These are phyloP conservation scores for Cryptococcus sp. DNA, from an alignment of 1,284 basidiomycete genomes.

Conservation along the genomic window DNA sequence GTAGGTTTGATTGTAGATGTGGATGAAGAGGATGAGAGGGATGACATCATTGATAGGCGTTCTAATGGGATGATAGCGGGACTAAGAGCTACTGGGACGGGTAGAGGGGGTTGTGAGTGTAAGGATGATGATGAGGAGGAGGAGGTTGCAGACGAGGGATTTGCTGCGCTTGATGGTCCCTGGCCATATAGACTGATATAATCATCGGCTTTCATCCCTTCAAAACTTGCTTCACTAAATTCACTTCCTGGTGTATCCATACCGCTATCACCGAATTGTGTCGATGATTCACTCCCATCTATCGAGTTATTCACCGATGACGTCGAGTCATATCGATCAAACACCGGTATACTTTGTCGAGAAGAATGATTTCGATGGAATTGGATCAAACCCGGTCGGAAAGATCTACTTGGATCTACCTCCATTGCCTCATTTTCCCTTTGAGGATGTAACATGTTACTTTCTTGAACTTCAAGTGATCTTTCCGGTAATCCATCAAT, in stretches of 20 bases:
- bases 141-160: background rate
- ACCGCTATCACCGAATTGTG: slow-evolving; percentile 1
- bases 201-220: slow-evolving; percentile 23
- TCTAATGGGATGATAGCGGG: background rate
- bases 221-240: slow-evolving; percentile 24
- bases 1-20: background rate
- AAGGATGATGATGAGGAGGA: background rate
- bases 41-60: background rate
- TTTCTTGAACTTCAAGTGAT: background rate
- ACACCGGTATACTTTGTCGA: background rate
- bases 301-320: background rate
- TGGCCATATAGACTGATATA: slow-evolving; percentile 20
- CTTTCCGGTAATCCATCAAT: background rate
- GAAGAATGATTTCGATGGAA: slow-evolving; percentile 15
- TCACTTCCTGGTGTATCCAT: slow-evolving; percentile 11
- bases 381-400: slow-evolving; percentile 26
- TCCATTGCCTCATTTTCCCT: background rate
- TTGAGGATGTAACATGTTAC: background rate
- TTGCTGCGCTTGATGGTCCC: background rate
- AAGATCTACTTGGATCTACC: background rate
- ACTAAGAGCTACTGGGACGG: background rate
- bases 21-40: background rate
- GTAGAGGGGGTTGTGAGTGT: background rate
- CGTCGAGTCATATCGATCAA: slow-evolving; percentile 8
- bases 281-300: slow-evolving; percentile 4